Base-by-base conservation (phyloP, 805 yeast species). In the Yamadazyma endophytica region DNA sequence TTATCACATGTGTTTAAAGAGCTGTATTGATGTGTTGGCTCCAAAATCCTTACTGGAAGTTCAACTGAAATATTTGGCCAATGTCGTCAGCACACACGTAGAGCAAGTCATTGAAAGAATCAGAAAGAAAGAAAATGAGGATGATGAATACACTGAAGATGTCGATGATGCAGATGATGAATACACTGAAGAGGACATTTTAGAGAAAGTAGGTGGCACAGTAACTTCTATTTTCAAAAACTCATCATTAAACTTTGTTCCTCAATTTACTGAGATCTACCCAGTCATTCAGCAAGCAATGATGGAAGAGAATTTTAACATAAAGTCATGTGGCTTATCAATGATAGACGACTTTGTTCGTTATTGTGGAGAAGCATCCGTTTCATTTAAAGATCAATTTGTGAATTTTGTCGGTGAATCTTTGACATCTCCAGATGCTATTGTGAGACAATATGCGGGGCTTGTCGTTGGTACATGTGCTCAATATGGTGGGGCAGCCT, bases 111-210 rank as follows among this genome's bases (percentile, higher is more conserved):
- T 74, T 49, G 79, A 73, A 36, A 75, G 95, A 45, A 77, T 85
- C 33, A 77, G 75, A 48, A 73, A 69, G 21, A 80, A 94, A 41
- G 88, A 85, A 32, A 69, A 67, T 37, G 43, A 29, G 11, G 92
- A 83, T 42, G 95, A 86, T 51, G 95, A 85, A 47, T 88, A 81
- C 54, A 82, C 82, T 37, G 96, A 87, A 59, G 96, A 86, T 26
- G 66, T 79, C 5, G 95, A 82, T 36, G 84, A 77, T 33, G 88
- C 81, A 35, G 97, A 89, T 34, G 80, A 75, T 18, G 87, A 79
- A 36, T 95, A 83, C 47, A 80, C 92, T 1, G 97, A 92, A 54
- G 97, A 88, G 51, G 96, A 89, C 50, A 64, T 92, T 27, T 61
- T 88, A 31, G 94, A 87, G 47, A 95, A 90, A 52, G 77, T 88